phyloP scores from a whole-genome alignment of 257 asterid species.

The Galeopsis tetrahit region DNA sequence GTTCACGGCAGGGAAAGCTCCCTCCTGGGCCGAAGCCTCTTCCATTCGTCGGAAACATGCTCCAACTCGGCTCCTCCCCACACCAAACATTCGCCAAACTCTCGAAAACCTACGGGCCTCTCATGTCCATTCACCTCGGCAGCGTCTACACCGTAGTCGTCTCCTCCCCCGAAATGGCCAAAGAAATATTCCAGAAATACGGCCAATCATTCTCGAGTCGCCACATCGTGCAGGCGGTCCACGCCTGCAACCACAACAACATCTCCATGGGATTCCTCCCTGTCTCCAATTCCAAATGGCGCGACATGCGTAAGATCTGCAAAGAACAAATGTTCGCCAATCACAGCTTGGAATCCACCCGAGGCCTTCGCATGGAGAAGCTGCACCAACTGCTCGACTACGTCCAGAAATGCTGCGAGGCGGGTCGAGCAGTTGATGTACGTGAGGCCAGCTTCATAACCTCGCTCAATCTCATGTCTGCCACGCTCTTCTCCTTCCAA shows the following conservation, averaged over 20 bases:
- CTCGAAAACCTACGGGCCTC: constrained; percentile 42
- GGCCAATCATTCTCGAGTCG: constrained; percentile 27
- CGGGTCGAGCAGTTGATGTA: constrained; percentile 32
- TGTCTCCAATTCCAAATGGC: constrained; percentile 32
- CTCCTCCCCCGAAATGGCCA: constrained; percentile 43
- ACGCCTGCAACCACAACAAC: constrained; percentile 12
- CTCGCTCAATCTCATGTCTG: constrained; percentile 43
- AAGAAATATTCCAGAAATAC: constrained; percentile 34
- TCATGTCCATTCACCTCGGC: constrained; percentile 29
- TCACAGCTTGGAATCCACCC: constrained; percentile 34
- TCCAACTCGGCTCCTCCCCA: constrained; percentile 23
- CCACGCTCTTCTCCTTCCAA: constrained; percentile 39
- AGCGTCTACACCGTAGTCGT: constrained; percentile 33
- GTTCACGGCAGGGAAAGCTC: background rate
- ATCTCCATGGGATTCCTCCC: constrained; percentile 37
- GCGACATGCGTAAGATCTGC: constrained; percentile 40
- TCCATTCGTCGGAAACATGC: constrained; percentile 36
- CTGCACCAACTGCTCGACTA: constrained; percentile 30
- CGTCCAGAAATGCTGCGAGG: constrained; percentile 23
- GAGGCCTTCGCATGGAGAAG: constrained; percentile 33
- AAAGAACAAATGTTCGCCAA: constrained; percentile 43
- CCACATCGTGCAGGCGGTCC: background rate
- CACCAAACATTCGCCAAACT: constrained; percentile 37
- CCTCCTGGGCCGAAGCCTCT: constrained; percentile 13
- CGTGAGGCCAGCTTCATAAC: constrained; percentile 38